phyloP scores from a whole-genome alignment of 441 rosid species.

The Syzygium syzygioides region DNA sequence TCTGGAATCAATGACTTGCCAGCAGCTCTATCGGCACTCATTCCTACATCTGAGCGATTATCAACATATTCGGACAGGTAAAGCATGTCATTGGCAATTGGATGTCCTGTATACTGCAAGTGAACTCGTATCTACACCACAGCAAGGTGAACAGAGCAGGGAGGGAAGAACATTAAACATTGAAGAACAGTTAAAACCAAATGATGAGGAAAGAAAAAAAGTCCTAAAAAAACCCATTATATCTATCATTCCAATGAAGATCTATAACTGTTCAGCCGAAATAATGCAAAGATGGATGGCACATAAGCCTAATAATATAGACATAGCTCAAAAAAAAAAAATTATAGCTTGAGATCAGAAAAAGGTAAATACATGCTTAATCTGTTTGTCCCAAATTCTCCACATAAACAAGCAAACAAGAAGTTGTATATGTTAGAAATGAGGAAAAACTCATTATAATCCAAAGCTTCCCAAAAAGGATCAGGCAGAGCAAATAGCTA shows the following conservation, averaged over 20 bases:
- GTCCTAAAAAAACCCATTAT: neutral
- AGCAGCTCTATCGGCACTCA: slow-evolving; percentile 50
- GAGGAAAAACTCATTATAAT: neutral
- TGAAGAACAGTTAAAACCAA: neutral
- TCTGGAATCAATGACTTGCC: slow-evolving; percentile 18
- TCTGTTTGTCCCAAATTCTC: neutral
- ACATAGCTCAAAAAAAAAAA: neutral
- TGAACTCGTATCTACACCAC: slow-evolving; percentile 74
- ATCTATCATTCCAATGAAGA: neutral
- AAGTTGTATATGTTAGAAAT: neutral
- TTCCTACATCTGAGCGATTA: slow-evolving; percentile 26
- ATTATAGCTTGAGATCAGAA: neutral
- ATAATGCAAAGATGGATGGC: neutral
- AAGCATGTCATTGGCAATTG: slow-evolving; percentile 81
- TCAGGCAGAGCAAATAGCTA: neutral
- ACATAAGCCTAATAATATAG: neutral
- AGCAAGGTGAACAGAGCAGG: neutral
- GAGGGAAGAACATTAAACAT: neutral
- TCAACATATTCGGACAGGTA: slow-evolving; percentile 42
- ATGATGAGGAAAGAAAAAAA: neutral
- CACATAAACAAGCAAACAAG: neutral
- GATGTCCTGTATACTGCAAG: slow-evolving; percentile 73
- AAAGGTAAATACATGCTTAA: neutral
- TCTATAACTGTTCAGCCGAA: neutral
- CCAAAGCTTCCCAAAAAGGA: neutral